Base-by-base conservation (phyloP, 2,329 filamentous ascomycete genomes). In the Hypoxylon sp. region DNA sequence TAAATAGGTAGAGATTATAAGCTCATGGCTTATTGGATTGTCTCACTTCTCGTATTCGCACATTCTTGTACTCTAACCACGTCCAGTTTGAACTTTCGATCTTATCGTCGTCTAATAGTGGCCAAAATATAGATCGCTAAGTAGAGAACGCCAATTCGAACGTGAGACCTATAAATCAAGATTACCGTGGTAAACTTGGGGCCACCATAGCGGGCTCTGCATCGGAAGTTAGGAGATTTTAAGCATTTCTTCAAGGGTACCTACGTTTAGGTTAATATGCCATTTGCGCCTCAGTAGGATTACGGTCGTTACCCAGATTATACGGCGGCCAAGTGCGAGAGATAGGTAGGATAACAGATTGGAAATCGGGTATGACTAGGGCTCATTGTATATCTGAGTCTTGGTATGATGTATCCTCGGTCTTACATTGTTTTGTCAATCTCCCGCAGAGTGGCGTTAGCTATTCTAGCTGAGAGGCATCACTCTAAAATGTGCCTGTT, bases 291-390 rank as follows among this genome's bases (percentile, higher is more conserved):
- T 81, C 85, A 0, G 84, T 87, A 67, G 86, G 86, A 4, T 83
- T 87, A 61, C 85, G 86, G 65, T 85, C 84, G 27, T 82, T 84
- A 13, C 86, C 86, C 3, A 82, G 82, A 27, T 77, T 87, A 1
- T 87, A 87, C 68, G 84, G 84, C 24, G 84, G 84, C 69, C 79
- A 82, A 42, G 58, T 62, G 3, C 58, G 50, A 3, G 58, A 62
- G 82, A 85, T 15, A 78, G 80, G 6, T 75, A 79, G 52, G 2
- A 81, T 87, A 52, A 82, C 79, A 2, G 85, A 83, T 6, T 80
- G 85, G 63, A 80, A 82, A 51, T 82, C 81, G 3, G 85, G 84
- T 2, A 70, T 76, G 7, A 76, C 79, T 75, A 1, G 74, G 73
- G 7, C 69, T 75, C 7, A 65, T 75, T 11, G 56, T 73, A 1